Percentiles rank a stretch among this genome's conserved stretches.
Conservation (phyloP, 208 protist species). For the Leishmania lainsoni region DNA sequence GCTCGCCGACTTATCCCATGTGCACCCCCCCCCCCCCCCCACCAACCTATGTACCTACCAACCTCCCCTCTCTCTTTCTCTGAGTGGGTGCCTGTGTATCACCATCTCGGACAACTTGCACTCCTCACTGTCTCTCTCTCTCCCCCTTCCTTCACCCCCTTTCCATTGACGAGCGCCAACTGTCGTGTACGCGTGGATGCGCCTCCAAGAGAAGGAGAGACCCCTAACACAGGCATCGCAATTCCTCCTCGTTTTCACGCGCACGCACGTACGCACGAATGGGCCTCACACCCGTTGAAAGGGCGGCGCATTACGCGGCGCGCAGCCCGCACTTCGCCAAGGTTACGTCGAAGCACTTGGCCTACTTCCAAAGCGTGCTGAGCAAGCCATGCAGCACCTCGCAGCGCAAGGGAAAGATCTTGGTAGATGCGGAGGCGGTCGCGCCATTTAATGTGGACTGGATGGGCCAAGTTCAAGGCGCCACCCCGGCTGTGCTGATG, state of each 20-base stretch:
- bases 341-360: slow-evolving; percentile 45
- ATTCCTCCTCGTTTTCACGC: neutral
- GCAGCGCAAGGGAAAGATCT: slow-evolving; percentile 51
- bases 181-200: neutral
- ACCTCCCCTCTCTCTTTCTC: neutral
- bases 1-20: no score
- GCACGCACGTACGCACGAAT: neutral
- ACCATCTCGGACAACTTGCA: neutral
- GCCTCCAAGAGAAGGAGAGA: neutral
- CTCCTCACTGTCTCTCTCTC: neutral
- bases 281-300: slow-evolving; percentile 41
- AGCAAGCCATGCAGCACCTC: slow-evolving; percentile 44
- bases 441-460: slow-evolving; percentile 72
- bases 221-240: neutral
- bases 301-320: slow-evolving; percentile 65
- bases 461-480: slow-evolving; percentile 65
- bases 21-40: neutral
- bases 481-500: slow-evolving; percentile 53
- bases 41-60: neutral
- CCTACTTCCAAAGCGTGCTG: slow-evolving; percentile 57
- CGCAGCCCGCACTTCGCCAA: slow-evolving; percentile 58
- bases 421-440: slow-evolving; percentile 46
- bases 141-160: neutral
- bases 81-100: neutral
- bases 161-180: neutral